Conservation (phyloP, 2,329 filamentous ascomycete species). For the Lachnellula cervina region DNA sequence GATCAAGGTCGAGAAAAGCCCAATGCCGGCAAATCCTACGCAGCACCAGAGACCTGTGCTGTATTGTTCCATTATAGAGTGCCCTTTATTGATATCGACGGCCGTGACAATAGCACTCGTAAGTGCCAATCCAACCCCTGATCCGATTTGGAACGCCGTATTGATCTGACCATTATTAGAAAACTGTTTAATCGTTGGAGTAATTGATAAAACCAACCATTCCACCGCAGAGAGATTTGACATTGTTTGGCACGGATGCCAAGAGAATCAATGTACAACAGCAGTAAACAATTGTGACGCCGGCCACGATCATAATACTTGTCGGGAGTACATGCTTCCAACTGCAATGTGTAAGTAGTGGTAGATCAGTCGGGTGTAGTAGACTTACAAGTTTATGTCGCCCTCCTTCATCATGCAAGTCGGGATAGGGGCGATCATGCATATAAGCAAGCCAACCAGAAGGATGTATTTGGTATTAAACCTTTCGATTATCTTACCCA, state of each 20-base stretch:
- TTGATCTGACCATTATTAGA: constrained; percentile 29
- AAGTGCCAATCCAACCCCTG: constrained; percentile 37
- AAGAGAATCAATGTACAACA: constrained; percentile 39
- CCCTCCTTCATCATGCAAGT: too few relatives aligned
- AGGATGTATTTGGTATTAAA: too few relatives aligned
- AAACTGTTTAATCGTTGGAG: too few relatives aligned
- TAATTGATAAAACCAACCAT: constrained; percentile 17
- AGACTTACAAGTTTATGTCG: too few relatives aligned
- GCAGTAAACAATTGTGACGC: constrained; percentile 38
- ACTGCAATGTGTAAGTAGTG: too few relatives aligned
- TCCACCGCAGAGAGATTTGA: constrained; percentile 38
- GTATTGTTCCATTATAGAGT: constrained; percentile 33
- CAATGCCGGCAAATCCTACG: constrained; percentile 36
- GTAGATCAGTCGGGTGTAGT: too few relatives aligned
- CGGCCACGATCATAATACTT: constrained; percentile 37
- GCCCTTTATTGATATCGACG: constrained; percentile 35
- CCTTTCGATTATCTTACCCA: constrained; percentile 31
- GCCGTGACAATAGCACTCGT: constrained; percentile 36
- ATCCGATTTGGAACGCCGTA: constrained; percentile 40
- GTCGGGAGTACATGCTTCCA: constrained; percentile 15
- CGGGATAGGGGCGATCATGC: too few relatives aligned
- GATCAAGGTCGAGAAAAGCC: constrained; percentile 26
- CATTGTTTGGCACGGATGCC: constrained; percentile 36
- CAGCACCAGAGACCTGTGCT: constrained; percentile 39
- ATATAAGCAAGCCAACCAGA: too few relatives aligned